These are phyloP conservation scores for Colletotrichum abscissum DNA, from an alignment of 2,329 filamentous ascomycete species.

Conservation along the genomic window DNA sequence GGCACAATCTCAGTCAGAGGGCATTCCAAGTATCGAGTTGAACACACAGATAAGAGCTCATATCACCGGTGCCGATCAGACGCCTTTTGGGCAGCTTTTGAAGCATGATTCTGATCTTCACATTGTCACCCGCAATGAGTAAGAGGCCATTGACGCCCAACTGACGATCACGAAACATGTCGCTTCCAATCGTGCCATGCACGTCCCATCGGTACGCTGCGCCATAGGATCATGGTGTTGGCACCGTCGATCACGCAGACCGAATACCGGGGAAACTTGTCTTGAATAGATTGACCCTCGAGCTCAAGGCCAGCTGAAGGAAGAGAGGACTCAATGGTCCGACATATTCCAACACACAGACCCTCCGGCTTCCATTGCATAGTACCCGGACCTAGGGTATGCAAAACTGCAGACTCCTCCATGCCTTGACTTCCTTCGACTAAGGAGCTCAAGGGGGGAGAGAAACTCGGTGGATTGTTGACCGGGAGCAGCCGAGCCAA, in stretches of 20 bases:
- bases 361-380: background rate
- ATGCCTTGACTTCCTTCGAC: background rate
- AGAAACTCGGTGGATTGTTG: background rate
- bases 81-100: background rate
- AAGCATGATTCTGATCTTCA: background rate
- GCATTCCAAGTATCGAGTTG: background rate
- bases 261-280: background rate
- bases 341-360: conserved; percentile 5
- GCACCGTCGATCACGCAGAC: background rate
- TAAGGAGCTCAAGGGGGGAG: background rate
- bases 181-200: background rate
- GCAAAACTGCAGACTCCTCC: background rate
- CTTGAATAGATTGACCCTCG: conserved; percentile 1
- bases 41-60: background rate
- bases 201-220: background rate
- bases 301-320: background rate
- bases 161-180: conserved; percentile 1
- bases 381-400: background rate
- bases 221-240: background rate
- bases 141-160: conserved; percentile 9
- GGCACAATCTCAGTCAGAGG: background rate
- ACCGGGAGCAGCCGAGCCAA: conserved; percentile 24
- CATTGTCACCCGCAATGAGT: background rate
- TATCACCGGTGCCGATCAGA: background rate
- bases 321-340: background rate